Evolutionary conservation across 768 basidiomycete species (phyloP), one percentile per base, ranked within the genome.

Genomic region (Lentinula guzmanii): DNA sequence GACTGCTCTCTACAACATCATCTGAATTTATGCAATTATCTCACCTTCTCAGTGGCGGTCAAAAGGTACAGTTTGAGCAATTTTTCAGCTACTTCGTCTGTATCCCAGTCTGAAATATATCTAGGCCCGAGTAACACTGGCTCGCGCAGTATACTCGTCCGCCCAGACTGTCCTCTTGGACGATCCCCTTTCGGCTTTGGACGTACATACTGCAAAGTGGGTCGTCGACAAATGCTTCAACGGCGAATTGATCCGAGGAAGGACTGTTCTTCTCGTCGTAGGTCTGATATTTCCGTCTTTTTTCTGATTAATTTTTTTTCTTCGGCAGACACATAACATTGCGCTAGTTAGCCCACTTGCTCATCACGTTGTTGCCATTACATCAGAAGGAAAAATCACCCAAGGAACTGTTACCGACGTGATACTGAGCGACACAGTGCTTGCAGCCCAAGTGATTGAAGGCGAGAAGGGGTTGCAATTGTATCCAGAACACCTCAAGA

Each of bases 131-230:
- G 71, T 87, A 43, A 82, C 82, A 1, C 72, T 85, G 6, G 86
- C 86, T 3, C 75, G 85, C 6, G 84, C 85, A 0, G 72, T 86
- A 1, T 87, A 87, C 68, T 82, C 82, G 4, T 68, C 71, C 24
- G 81, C 84, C 0, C 68, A 78, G 15, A 79, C 78, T n/a, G 65
- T 87, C 6, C 71, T 87, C 6, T 72, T 86, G 28, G 86, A 86
- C 63, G 85, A 87, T 64, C 77, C 85, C 9, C 71, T 83, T 28
- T 76, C 79, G 15, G 78, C 80, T 1, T 68, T 83, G 28, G 83
- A 84, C 66, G 79, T 82, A 7, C 76, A 82, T 61, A 84, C 83
- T 2, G 74, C 79, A 8, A 75, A 79, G 56, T 82, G 72, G 72
- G 80, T 84, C 60, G 75, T 82, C 34, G 75, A 80, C 15, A 74